Evolutionary conservation across 1,284 basidiomycete genomes (phyloP).

Genomic region (Tilletia horrida): DNA sequence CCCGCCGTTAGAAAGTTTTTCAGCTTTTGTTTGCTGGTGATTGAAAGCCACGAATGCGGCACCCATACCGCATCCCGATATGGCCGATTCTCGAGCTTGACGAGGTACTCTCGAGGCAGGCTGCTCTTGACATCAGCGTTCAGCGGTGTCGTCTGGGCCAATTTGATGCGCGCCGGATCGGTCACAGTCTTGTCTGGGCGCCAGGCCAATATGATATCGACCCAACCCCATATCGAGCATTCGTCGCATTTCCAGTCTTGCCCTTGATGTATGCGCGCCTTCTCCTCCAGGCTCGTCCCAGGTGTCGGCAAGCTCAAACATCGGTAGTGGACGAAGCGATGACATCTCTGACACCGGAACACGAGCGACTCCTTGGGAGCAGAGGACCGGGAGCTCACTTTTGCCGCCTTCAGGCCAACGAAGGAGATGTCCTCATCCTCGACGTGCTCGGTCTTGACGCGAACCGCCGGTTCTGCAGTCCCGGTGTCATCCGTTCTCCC

Average conservation of each 20-base stretch:
- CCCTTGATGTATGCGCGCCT: conserved; percentile 25
- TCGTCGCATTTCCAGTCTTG: conserved; percentile 32
- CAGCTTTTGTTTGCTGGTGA: conserved; percentile 8
- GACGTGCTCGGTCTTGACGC: conserved; percentile 8
- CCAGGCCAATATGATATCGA: conserved; percentile 40
- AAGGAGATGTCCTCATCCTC: conserved; percentile 24
- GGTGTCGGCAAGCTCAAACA: conserved; percentile 23
- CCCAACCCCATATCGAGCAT: conserved; percentile 34
- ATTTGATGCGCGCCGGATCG: conserved; percentile 25
- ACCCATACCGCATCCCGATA: conserved; percentile 40
- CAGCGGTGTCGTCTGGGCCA: conserved; percentile 24
- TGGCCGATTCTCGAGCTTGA: conserved; percentile 30
- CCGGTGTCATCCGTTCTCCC: conserved; percentile 22
- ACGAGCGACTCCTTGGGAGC: conserved; percentile 24
- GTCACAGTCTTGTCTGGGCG: conserved; percentile 26
- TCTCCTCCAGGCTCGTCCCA: conserved; percentile 20
- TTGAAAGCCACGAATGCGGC: conserved; percentile 38
- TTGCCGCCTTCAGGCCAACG: conserved; percentile 22
- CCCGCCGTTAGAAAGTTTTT: conserved; percentile 33
- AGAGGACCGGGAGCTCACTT: background rate
- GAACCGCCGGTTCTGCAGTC: conserved; percentile 21
- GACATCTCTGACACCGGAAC: conserved; percentile 39
- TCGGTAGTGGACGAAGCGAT: conserved; percentile 35
- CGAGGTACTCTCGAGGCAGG: conserved; percentile 39
- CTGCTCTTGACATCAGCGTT: background rate